Evolutionary conservation across 2,329 filamentous ascomycete species (phyloP), one percentile per base, ranked within the genome.

Genomic region (Colletotrichum ledebouriae): DNA sequence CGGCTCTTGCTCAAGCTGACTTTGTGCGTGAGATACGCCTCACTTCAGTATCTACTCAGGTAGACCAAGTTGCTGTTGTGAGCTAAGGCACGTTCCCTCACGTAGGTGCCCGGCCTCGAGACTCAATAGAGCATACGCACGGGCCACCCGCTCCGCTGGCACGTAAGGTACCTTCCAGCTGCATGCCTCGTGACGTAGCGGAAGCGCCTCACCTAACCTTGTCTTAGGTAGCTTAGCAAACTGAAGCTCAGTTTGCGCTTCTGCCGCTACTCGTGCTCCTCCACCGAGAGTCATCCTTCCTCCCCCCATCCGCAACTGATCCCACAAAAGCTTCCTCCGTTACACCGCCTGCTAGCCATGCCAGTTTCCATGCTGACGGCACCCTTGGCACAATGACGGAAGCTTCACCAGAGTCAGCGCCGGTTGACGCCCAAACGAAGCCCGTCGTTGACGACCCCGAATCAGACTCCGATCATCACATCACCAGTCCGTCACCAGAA

Each of bases 351-450:
- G 20, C 61, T 34, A 63, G 50, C 41, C 65, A 69, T 71, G 65
- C 50, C 52, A 49, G 22, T 63, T 47, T 53, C 5, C 46, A 56
- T 41, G 57, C 57, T 59, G 63, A 50, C 61, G 64, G 65, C 60
- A 71, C 66, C 69, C 69, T 71, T 73, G 76, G 78, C 72, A 76
- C 73, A 75, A 83, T 83, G 81, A 83, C 81, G 76, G 78, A 81
- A 73, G 76, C 75, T 75, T 76, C 78, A 76, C 77, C 79, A 72
- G 73, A 75, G 66, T 71, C 71, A 72, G 72, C 74, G 66, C 72
- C 71, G 74, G 77, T 75, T 75, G 75, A 76, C 53, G 72, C 71
- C 63, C 42, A 59, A 29, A 55, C 58, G 29, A 55, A 37, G 49
- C 62, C 73, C 44, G 64, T 70, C 55, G 71, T 70, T 58, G 72